Conservation (phyloP, 331 rosid species). For the Rosa hybrid region DNA sequence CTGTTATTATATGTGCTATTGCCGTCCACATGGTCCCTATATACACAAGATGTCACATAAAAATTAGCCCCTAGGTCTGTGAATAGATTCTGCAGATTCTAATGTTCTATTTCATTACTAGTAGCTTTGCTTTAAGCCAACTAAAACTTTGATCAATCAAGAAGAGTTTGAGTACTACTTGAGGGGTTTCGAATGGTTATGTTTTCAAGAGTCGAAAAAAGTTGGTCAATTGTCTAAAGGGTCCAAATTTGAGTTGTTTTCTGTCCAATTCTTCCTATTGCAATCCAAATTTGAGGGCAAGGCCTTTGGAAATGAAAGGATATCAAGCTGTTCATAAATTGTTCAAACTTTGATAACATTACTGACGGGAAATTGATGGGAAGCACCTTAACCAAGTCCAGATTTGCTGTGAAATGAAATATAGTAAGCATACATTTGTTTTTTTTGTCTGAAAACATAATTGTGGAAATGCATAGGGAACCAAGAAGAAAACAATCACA, state of each 20-base stretch:
- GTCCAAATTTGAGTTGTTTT: neutral
- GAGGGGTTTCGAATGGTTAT: neutral
- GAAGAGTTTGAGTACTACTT: neutral
- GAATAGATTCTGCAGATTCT: neutral
- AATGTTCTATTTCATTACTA: neutral
- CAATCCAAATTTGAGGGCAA: neutral
- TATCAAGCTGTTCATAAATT: neutral
- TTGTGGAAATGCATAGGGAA: neutral
- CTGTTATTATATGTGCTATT: conserved; percentile 66
- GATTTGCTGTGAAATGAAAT: neutral
- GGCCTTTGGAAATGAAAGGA: neutral
- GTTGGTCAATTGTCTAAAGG: neutral
- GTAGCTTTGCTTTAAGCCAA: neutral
- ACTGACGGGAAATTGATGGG: neutral
- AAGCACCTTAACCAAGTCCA: neutral
- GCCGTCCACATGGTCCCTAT: conserved; percentile 55
- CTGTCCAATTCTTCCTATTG: neutral
- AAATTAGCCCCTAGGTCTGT: neutral
- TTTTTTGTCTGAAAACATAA: neutral
- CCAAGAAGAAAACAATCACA: neutral
- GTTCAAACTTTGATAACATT: neutral
- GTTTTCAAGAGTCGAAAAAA: no score
- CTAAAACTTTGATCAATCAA: neutral
- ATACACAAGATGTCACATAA: neutral
- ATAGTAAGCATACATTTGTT: neutral